Conservation (phyloP, 139 green algal genomes). For the Pleodorina starrii region DNA sequence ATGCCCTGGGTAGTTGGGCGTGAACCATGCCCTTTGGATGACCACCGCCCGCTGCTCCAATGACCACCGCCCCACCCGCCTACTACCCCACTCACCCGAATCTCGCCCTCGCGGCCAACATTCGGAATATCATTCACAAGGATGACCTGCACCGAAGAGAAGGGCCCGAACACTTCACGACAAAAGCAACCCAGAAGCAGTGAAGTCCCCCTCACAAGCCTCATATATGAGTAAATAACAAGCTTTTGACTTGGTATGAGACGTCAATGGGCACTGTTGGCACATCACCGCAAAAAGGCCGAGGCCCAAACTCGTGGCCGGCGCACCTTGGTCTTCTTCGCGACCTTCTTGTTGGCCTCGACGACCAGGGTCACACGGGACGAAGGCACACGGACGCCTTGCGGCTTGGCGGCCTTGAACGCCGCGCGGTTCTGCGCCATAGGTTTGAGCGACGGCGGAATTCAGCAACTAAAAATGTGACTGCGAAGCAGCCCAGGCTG, state of each 20-base stretch:
- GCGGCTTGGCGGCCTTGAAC: slow-evolving; percentile 47
- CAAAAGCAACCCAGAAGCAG: no score
- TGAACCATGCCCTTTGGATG: no score
- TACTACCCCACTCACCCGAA: slow-evolving; percentile 47
- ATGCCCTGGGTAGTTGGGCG: no score
- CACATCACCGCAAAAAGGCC: background rate
- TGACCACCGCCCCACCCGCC: no score
- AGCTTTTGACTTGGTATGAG: no score
- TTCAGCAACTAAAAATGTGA: background rate
- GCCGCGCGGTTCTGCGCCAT: slow-evolving; percentile 39
- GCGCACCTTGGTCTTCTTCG: slow-evolving; percentile 70
- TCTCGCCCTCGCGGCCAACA: slow-evolving; percentile 53
- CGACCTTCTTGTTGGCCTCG: slow-evolving; percentile 70
- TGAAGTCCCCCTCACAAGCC: no score
- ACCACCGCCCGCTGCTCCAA: no score
- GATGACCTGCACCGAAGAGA: slow-evolving; percentile 43
- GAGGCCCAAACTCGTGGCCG: background rate
- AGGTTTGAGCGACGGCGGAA: background rate
- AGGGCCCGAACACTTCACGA: background rate
- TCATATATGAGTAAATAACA: no score
- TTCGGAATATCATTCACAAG: slow-evolving; percentile 50
- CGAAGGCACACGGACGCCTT: slow-evolving; percentile 38
- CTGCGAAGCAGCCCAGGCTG: background rate
- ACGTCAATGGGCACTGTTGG: no score
- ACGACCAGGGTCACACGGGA: slow-evolving; percentile 54